phyloP scores from a whole-genome alignment of 2,329 filamentous ascomycete genomes.

The Diaporthe sp. region DNA sequence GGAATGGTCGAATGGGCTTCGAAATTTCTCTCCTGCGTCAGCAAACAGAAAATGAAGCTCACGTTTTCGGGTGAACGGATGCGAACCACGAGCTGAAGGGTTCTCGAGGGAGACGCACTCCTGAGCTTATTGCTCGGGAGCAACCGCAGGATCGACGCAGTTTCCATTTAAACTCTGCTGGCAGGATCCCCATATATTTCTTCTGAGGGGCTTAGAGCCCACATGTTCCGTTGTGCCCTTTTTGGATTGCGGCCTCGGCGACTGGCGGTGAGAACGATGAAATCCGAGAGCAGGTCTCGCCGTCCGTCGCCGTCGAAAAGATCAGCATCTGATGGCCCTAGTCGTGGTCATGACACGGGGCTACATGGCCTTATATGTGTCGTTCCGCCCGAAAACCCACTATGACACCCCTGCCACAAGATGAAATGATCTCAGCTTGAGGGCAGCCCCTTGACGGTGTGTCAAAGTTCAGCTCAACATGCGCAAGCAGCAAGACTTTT shows the following conservation, averaged over 20 bases:
- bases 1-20: neutral
- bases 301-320: neutral
- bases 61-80: too few species aligned
- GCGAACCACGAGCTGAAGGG: neutral
- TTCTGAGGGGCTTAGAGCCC: neutral
- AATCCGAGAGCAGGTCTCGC: neutral
- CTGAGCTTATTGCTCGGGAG: conserved; percentile 1
- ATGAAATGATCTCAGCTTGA: neutral
- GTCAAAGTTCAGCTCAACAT: neutral
- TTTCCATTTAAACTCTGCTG: conserved; percentile 12
- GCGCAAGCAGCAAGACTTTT: neutral
- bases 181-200: neutral
- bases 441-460: neutral
- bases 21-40: neutral
- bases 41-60: neutral
- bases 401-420: neutral
- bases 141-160: conserved; percentile 6
- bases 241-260: neutral
- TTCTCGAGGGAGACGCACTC: neutral
- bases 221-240: neutral
- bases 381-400: neutral
- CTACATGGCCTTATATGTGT: neutral
- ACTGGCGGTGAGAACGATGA: neutral
- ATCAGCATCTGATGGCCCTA: neutral
- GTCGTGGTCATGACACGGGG: neutral